Base-by-base conservation (phyloP, 129 eudicot genomes). In the Smallanthus sonchifolius region DNA sequence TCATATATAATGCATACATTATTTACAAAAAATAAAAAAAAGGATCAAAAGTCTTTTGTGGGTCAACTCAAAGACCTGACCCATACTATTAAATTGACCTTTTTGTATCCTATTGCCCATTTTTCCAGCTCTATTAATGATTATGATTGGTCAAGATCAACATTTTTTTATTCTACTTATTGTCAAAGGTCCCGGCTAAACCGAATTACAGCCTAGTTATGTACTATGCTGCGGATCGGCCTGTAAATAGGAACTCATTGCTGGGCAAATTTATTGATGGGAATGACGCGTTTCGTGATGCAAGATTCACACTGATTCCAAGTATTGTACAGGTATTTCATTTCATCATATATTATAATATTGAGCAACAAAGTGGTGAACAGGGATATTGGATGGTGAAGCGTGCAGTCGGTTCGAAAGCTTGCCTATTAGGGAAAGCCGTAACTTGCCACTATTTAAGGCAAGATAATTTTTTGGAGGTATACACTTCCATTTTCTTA, bases 381-480 rank as follows among this genome's bases (percentile, higher is more conserved):
- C 86, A 93, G 97, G 99, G 97, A 57, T 95, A 95, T 82, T 95
- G 99, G 99, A 95, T 95, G 99, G 99, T 95, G 64, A 91, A 91
- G 79, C 97, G 99, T 70, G 99, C 99, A 4, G 97, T 95, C 55
- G 97, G 99, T 64, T 77, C 97, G 48, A 91, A 91, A 85, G 96
- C 99, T 72, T 95, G 99, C 83, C 83, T 90, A 48, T 70, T 94
- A 78, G 98, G 96, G 37, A 94, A 94, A 81, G 97, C 97, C 4
- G 96, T 94, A 54, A 90, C 98, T 37, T 94, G 98, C 84, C 86
- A 75, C 38, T 94, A 94, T 83, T 72, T 88, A 24, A 80, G 97
- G 70, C 96, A 85, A 82, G 98, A 94, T 77, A 94, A 94, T 63
- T 94, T 90, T 83, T 79, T 94, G 73, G 98, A 94, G 92, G 98